Percentiles rank a stretch among this genome's conserved stretches.
phyloP scores from a whole-genome alignment of 2,329 filamentous ascomycete genomes.

The Trichoderma sp. region DNA sequence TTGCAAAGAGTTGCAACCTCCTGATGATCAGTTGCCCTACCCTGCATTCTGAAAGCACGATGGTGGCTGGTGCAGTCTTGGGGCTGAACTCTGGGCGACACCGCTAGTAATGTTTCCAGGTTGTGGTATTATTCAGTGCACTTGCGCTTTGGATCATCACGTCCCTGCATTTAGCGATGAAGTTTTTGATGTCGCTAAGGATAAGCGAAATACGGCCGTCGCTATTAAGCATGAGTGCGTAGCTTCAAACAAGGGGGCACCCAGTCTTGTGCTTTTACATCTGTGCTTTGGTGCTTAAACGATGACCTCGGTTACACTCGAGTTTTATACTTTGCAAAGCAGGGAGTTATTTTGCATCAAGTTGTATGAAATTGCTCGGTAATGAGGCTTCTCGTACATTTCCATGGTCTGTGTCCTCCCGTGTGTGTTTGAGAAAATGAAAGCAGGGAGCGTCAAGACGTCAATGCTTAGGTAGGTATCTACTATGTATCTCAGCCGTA shows the following conservation, averaged over 20 bases:
- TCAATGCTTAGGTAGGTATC: not conserved
- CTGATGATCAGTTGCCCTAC: not conserved
- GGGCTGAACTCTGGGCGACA: not conserved
- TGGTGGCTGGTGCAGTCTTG: not conserved
- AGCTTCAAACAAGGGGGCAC: not conserved
- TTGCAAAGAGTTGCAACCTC: not conserved
- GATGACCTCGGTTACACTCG: not conserved
- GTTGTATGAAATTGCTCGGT: not conserved
- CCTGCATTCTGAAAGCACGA: not conserved
- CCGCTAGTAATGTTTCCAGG: too few relatives aligned
- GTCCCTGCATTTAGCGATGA: not conserved
- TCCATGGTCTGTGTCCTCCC: not conserved
- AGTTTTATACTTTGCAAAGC: not conserved
- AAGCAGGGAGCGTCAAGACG: not conserved
- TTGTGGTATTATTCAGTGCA: not conserved
- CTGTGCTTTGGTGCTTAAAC: not conserved
- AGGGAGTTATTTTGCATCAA: not conserved
- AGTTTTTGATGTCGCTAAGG: not conserved
- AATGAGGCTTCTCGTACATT: not conserved
- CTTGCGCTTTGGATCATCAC: not conserved
- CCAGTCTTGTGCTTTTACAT: not conserved
- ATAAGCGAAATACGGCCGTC: slow-evolving; percentile 10
- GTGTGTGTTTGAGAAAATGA: not conserved
- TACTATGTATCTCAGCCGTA: not conserved
- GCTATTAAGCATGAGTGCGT: not conserved